Base-by-base conservation (phyloP, 2,329 filamentous ascomycete genomes). In the Lasiodiplodia citricola region DNA sequence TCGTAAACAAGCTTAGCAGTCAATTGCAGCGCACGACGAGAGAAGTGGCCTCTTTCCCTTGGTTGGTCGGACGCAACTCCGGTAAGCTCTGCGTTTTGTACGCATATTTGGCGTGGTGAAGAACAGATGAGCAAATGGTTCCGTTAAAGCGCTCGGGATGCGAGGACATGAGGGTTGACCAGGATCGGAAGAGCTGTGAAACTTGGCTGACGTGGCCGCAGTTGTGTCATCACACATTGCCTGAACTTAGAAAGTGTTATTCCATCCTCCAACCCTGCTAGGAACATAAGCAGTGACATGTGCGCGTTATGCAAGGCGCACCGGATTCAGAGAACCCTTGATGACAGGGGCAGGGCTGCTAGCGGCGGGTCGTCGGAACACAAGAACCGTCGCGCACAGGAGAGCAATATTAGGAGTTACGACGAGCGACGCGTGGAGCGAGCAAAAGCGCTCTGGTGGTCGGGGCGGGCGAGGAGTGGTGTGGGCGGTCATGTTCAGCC, bases 401-500 rank as follows among this genome's bases (percentile, higher is more conserved):
- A 25, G 35, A 18, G n/a, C 31, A 57, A 13, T 6, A n/a, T 18
- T 18, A 31, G 55, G n/a, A 38, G 37, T 23, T 38, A 8, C 18
- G 31, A 28, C 5, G 37, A 2, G 35, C 31, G 16, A 23, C 35
- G 11, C 31, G 13, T 37, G 18, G 55, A 57, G 55, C 10, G 16
- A 47, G 44, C 44, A 47, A n/a, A n/a, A 21, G n/a, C 18, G 41
- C 41, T 44, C 41, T 6, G 31, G 52, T n/a, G 23, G 14, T 35
- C 57, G 57, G 23, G 10, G 21, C 31, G 58, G 58, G 25, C 58
- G 41, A 47, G 14, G 25, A 14, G 58, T 25, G 58, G 58, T 10
- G 13, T 16, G 25, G 38, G 58, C 41, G 58, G 58, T 21, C 21
- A 47, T 47, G 57, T 62, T 62, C 58, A 62, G 58, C 58, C 58